Evolutionary conservation across 257 asterid species (phyloP), one percentile per base, ranked within the genome.

Genomic region (Gentiana macrophylla): DNA sequence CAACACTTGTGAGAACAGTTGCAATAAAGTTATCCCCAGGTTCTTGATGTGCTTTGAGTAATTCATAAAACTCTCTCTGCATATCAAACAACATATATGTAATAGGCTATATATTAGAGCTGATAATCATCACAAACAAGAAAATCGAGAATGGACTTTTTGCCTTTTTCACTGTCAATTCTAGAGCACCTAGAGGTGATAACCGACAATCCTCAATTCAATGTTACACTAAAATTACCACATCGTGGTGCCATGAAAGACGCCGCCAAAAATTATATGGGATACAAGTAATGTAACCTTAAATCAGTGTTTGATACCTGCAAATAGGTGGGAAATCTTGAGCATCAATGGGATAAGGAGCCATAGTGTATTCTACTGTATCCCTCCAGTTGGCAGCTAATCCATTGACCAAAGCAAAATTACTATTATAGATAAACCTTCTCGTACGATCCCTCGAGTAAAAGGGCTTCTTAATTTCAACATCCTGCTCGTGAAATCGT

Each of bases 1-100:
- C 10, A 81, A 80, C 12, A 84, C 90, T 69, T 80, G 88, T 1
- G 95, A 79, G 56, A 80, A 51, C 6, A 86, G 56, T 45, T 62
- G 75, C 10, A 75, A 64, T 10, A 86, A 56, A 44, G 70, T 70
- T 49, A 66, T 67, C 46, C 77, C 86, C 15, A 86, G 66, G 37
- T 62, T 53, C 6, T 71, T 64, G 0, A 63, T 74, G 43, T 73
- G 66, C 50, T 71, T 57, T 5, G 72, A n/a, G 64, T 74, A 83
- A 51, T 79, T 68, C 32, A 73, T 52, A n/a, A 76, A 70, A 56
- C 72, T 38, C 34, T 66, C 76, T 67, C 95, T 86, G 73, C 12
- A 32, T 49, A 67, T 44, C 24, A 24, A 24, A 24, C 24, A 24
- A 24, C 24, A 24, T 24, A 24, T 24, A 24, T 24, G 24, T 24